Base-by-base conservation (phyloP, 2,329 filamentous ascomycete genomes). In the Alternaria arbusti region DNA sequence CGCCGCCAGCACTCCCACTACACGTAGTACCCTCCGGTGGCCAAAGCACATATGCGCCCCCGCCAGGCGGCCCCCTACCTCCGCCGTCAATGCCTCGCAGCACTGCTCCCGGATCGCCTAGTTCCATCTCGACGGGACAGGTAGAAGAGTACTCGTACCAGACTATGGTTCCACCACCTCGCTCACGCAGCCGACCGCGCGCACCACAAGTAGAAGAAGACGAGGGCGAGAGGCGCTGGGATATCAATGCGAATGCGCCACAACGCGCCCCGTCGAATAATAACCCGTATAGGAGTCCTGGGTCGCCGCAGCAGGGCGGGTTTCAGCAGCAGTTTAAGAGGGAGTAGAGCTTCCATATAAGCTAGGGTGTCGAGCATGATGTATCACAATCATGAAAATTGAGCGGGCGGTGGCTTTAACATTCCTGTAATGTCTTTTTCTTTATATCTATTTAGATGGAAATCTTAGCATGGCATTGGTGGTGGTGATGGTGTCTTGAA, bases 121-220 rank as follows among this genome's bases (percentile, higher is more conserved):
- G 54, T 32, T 78, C 78, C 0, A 66, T 78, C 6, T 76, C 76
- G 0, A 78, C 77, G 0, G 75, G 74, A 6, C 65, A 74, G 20
- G 68, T 77, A 20, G 75, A 78, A 45, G 77, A 79, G 50, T 77
- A 70, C 20, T 72, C 75, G 20, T 78, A 75, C 56, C 76, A 79
- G 40, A 72, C 67, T 7, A 78, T 79, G 74, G 58, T 66, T 0
- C 75, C 76, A 11, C 76, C 75, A 1, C 73, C 74, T 4, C 71
- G 72, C 17, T 71, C 69, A 3, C 63, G 63, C 20, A 73, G 67
- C 28, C 68, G 72, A 17, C 63, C 68, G 0, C 68, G 65, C 5
- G 68, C 67, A 2, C 52, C 59, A 4, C 67, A 69, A 30, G 63
- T 64, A 9, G 69, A 71, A 44, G 66, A 70, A 30, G 68, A 72